Evolutionary conservation across 2,329 filamentous ascomycete genomes (phyloP), one percentile per base, ranked within the genome.

Genomic region (Calycina marina): DNA sequence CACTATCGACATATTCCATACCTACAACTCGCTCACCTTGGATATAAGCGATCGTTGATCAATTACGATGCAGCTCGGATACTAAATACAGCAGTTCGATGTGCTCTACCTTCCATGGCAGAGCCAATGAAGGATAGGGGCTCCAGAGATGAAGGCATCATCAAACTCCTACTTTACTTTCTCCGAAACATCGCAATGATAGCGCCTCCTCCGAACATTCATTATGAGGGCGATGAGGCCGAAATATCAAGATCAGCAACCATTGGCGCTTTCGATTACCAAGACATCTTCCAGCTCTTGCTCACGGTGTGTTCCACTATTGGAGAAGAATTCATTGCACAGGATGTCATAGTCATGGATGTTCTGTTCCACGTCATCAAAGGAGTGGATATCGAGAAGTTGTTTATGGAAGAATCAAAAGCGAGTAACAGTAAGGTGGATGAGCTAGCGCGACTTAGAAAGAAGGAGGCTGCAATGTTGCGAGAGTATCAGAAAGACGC

Each of bases 291-390:
- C 46, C 72, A 83, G 33, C 66, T 92, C 2, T 58, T 98, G 14
- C 61, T 96, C 32, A 93, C 85, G 0, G 63, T 98, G 29, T 80
- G 84, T 9, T 94, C 86, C 2, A 92, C 88, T 40, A 88, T 94
- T 62, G 83, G 82, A 18, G 85, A 94, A 25, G 88, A 96, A 46
- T 98, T 94, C 54, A 75, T 78, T 39, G 74, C 76, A 11, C 84
- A 96, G 45, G 88, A 96, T 50, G 75, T 88, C 2, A 68, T 85
- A n/a, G 57, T 94, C 14, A 71, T 98, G 58, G 90, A 98, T 52
- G 81, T 88, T 24, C 59, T 98, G 16, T 98, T 93, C 56, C 84
- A 96, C 46, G 56, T 98, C 1, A 69, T 96, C 36, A 96, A 96
- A 54, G 82, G 86, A 13, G 75, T 96, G 10, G 77, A 93, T 52